Percentiles rank a stretch among this genome's conserved stretches.
Conservation (phyloP, 2,329 filamentous ascomycete species). For the Xylariaceae sp. region DNA sequence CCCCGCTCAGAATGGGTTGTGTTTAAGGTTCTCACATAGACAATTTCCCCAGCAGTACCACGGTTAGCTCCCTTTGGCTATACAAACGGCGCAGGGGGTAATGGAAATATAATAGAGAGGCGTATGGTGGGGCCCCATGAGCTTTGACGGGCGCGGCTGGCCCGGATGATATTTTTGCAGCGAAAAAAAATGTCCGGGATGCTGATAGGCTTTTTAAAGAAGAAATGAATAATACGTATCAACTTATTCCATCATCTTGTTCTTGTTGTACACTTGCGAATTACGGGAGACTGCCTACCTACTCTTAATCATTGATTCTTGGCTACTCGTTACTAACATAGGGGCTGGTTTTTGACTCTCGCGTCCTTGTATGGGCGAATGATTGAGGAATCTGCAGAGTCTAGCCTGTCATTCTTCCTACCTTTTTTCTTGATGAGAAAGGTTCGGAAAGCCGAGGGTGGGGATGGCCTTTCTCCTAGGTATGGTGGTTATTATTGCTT, state of each 20-base stretch:
- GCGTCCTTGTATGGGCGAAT: no score
- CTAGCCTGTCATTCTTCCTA: no score
- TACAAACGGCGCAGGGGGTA: constrained; percentile 4
- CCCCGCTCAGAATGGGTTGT: background rate
- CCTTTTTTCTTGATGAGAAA: no score
- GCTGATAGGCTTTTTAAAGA: constrained; percentile 4
- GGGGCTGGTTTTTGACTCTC: no score
- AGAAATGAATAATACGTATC: constrained; percentile 18
- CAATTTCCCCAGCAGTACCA: background rate
- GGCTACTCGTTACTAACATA: background rate
- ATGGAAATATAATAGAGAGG: constrained; percentile 7
- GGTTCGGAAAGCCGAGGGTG: no score
- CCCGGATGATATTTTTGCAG: background rate
- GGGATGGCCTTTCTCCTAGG: no score
- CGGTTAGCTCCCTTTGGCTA: constrained; percentile 1
- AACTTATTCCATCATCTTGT: constrained; percentile 1
- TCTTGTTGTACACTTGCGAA: background rate
- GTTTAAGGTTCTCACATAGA: background rate
- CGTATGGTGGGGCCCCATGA: background rate
- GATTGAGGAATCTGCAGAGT: no score
- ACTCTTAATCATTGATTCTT: background rate
- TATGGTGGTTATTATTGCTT: no score
- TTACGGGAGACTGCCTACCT: background rate
- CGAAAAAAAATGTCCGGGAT: constrained; percentile 2
- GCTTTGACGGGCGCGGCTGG: background rate